These are phyloP conservation scores for Diversispora eburnea DNA, from an alignment of 192 early-diverging fungal species.

Conservation along the genomic window DNA sequence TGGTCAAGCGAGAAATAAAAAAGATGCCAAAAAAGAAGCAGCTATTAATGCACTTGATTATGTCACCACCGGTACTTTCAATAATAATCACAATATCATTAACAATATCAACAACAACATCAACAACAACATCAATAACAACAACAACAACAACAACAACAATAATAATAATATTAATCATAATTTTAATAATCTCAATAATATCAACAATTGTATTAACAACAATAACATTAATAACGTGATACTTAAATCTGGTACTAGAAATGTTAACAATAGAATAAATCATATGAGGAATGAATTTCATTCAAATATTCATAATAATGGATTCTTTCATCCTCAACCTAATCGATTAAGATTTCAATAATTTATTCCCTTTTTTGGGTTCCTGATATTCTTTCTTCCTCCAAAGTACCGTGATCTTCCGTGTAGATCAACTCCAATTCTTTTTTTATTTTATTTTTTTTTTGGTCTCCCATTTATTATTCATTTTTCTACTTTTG, in stretches of 20 bases:
- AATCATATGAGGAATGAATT: too few relatives aligned
- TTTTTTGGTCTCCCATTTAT: neutral
- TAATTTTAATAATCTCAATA: too few relatives aligned
- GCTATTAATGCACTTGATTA: slow-evolving; percentile 22
- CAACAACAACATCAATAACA: neutral
- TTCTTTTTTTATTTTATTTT: neutral
- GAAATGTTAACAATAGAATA: too few relatives aligned
- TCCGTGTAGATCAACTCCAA: slow-evolving; percentile 28
- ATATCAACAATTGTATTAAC: too few relatives aligned
- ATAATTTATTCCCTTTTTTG: neutral
- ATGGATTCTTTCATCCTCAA: neutral
- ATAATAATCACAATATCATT: neutral
- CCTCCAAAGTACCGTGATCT: slow-evolving; percentile 26
- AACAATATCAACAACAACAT: neutral
- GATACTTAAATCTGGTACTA: too few relatives aligned
- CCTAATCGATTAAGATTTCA: neutral
- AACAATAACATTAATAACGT: too few relatives aligned
- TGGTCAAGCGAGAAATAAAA: slow-evolving; percentile 24
- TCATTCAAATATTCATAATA: neutral
- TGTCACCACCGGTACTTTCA: neutral
- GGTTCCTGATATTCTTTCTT: neutral
- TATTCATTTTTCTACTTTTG: neutral
- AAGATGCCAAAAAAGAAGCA: slow-evolving; percentile 29
- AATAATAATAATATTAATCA: too few relatives aligned
- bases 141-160: neutral